Conservation (phyloP, 495 filamentous ascomycete species). For the Lindgomyces ingoldianus region DNA sequence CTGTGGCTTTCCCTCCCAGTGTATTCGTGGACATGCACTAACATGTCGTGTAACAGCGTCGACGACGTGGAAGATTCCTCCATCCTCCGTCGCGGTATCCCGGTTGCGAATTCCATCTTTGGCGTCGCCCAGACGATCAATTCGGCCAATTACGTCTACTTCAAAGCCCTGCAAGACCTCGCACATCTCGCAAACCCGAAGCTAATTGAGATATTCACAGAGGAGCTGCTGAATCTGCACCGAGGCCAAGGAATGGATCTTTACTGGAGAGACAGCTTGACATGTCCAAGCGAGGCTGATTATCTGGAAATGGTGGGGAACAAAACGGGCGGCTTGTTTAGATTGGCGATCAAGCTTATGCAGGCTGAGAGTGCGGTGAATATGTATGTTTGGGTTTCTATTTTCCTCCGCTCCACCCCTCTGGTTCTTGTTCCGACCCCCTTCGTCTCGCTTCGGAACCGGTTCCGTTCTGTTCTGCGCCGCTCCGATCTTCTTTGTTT, state of each 20-base stretch:
- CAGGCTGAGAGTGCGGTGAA: conserved; percentile 74
- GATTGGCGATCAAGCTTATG: conserved; percentile 93
- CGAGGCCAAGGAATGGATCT: conserved; percentile 97
- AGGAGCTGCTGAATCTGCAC: conserved; percentile 92
- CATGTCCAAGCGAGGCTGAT: conserved; percentile 90
- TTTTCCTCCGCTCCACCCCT: not conserved
- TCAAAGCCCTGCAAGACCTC: conserved; percentile 74
- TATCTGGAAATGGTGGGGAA: conserved; percentile 99
- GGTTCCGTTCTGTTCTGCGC: too few species aligned
- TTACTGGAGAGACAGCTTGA: conserved; percentile 93
- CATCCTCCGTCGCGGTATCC: conserved; percentile 78
- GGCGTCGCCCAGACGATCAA: conserved; percentile 97
- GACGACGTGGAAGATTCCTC: conserved; percentile 77
- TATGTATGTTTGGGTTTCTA: conserved; percentile 47
- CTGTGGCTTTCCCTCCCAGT: not conserved
- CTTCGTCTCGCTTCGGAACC: not conserved
- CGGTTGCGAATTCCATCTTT: conserved; percentile 93
- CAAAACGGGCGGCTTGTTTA: conserved; percentile 95
- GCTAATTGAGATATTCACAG: conserved; percentile 75
- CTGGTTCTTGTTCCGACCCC: not conserved
- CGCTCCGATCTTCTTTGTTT: too few species aligned
- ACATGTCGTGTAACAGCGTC: conserved; percentile 54
- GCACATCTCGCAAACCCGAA: conserved; percentile 70
- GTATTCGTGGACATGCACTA: not conserved
- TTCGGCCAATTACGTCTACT: conserved; percentile 96